Conservation (phyloP, 805 yeast genomes). For the Kurtzmaniella fragi region DNA sequence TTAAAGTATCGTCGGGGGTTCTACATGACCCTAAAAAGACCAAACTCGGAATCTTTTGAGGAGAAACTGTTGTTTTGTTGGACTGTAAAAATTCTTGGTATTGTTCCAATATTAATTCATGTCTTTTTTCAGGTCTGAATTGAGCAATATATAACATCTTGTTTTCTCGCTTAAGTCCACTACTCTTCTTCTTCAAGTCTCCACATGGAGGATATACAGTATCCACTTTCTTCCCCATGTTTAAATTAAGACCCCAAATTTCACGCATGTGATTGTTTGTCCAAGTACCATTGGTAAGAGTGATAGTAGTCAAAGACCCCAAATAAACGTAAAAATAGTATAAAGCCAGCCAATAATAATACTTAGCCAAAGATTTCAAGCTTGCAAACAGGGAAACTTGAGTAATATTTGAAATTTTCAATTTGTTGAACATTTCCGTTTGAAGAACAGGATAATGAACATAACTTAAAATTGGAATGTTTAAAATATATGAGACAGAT, state of each 20-base stretch:
- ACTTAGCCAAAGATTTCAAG: conserved; percentile 36
- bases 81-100: conserved; percentile 49
- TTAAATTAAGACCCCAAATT: conserved; percentile 53
- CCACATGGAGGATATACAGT: conserved; percentile 90
- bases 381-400: conserved; percentile 12
- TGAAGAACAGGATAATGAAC: conserved; percentile 96
- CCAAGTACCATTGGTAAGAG: conserved; percentile 87
- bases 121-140: conserved; percentile 93
- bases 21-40: conserved; percentile 84
- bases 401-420: conserved; percentile 27
- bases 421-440: conserved; percentile 72
- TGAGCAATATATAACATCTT: conserved; percentile 72
- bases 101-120: conserved; percentile 59
- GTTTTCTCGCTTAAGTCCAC: conserved; percentile 22
- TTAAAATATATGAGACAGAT: conserved; percentile 48
- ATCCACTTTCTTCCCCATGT: conserved; percentile 19
- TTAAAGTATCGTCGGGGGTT: conserved; percentile 55
- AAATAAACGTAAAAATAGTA: conserved; percentile 58
- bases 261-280: conserved; percentile 66
- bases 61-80: conserved; percentile 11
- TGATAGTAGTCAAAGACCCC: conserved; percentile 63
- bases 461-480: conserved; percentile 77
- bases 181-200: conserved; percentile 9
- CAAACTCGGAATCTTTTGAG: conserved; percentile 44
- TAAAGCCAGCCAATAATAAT: conserved; percentile 67